phyloP scores from a whole-genome alignment of 2,329 filamentous ascomycete genomes.

The Alternaria hordeiaustralica region DNA sequence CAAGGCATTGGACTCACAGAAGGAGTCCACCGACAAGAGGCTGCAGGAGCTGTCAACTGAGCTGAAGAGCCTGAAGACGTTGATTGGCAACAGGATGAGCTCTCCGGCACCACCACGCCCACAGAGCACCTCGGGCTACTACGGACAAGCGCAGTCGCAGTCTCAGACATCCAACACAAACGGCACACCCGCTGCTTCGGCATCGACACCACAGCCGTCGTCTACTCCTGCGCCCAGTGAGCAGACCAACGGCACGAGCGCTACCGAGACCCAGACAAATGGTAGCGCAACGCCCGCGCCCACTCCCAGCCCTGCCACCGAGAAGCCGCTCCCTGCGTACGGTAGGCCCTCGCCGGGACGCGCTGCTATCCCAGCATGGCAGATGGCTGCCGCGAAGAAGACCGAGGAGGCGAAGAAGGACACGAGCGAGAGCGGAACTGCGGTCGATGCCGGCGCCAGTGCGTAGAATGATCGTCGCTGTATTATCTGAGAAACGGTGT shows the following conservation, averaged over 20 bases:
- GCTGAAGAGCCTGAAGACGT: constrained; percentile 88
- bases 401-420: constrained; percentile 55
- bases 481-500: not conserved
- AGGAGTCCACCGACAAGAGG: constrained; percentile 79
- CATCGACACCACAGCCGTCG: constrained; percentile 21
- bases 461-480: constrained; percentile 20
- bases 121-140: constrained; percentile 32
- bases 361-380: constrained; percentile 61
- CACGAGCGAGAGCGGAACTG: constrained; percentile 47
- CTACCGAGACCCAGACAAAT: constrained; percentile 29
- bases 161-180: constrained; percentile 35
- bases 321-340: constrained; percentile 43
- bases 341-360: constrained; percentile 42
- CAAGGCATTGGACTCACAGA: constrained; percentile 85
- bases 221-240: constrained; percentile 26
- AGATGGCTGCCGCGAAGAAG: constrained; percentile 59
- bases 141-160: constrained; percentile 27
- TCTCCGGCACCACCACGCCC: constrained; percentile 35
- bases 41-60: constrained; percentile 86
- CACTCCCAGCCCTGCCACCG: constrained; percentile 31
- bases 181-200: constrained; percentile 28
- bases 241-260: constrained; percentile 24
- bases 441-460: constrained; percentile 38
- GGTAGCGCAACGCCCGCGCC: constrained; percentile 20
- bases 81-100: constrained; percentile 71